A percentile compares a stretch with the other conserved stretches of the same genome.
These are phyloP conservation scores for Umbelopsis vinacea DNA, from an alignment of 192 early-diverging fungal genomes.

Conservation along the genomic window DNA sequence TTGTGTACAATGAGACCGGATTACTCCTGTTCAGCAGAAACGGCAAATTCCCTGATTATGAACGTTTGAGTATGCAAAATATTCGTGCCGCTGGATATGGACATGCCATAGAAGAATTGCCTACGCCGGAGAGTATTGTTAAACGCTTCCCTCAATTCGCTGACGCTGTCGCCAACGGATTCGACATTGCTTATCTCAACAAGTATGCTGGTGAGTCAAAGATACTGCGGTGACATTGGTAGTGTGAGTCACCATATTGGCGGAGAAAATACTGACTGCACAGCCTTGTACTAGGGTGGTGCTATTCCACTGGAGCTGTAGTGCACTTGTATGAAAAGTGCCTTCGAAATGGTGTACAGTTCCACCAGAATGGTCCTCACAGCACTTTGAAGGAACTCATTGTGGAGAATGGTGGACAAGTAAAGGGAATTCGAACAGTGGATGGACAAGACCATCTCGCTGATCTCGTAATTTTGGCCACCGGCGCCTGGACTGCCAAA, in stretches of 20 bases:
- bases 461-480: conserved; percentile 46
- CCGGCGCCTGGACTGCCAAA: conserved; percentile 56
- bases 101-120: conserved; percentile 32
- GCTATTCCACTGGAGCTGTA: conserved; percentile 35
- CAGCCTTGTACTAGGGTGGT: conserved; percentile 34
- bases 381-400: conserved; percentile 7
- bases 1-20: conserved; percentile 33
- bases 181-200: conserved; percentile 34
- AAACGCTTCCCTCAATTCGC: conserved; percentile 33
- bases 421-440: conserved; percentile 45
- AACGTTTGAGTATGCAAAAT: conserved; percentile 22
- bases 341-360: conserved; percentile 25
- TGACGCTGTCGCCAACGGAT: conserved; percentile 28
- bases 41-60: conserved; percentile 28
- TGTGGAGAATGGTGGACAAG: not conserved
- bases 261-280: not conserved
- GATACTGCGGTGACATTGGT: not conserved
- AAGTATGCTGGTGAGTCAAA: conserved; percentile 31
- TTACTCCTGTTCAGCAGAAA: conserved; percentile 27
- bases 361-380: not conserved
- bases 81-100: conserved; percentile 34
- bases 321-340: conserved; percentile 35
- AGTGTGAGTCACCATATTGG: not conserved
- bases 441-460: conserved; percentile 47
- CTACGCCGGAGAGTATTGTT: conserved; percentile 24